Evolutionary conservation across 163 green algal genomes (phyloP), one percentile per base, ranked within the genome.

Genomic region (Chlamydomonas reinhardtii): DNA sequence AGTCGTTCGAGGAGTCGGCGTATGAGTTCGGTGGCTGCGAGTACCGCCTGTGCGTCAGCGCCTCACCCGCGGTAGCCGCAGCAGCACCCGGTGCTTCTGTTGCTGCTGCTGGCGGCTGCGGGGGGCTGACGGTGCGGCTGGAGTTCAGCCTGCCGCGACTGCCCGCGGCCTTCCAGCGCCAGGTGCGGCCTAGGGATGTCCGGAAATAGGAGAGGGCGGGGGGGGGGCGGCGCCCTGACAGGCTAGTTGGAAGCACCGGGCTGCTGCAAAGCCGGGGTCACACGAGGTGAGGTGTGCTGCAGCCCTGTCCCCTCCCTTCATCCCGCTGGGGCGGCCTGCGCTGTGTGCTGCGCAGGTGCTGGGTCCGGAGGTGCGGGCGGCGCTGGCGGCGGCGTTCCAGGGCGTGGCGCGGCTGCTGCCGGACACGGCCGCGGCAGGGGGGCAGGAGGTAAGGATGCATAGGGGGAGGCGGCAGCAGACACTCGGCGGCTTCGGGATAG

Each of bases 1-100:
- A 79, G 73, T 0, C 48, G n/a, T 65, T 86, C 17, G 80, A 86
- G 35, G 80, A 86, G 35, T 71, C 76, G 35, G 80, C 69, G 25
- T 27, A 78, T 69, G 80, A 86, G 56, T 86, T 86, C 37, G 80
- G 80, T 27, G 80, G 80, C 52, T 86, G 80, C 80, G 80, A 86
- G 70, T 86, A 86, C 69, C 34, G 72, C 6, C 70, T 86, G 54
- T 37, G 65, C 24, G 52, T 74, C 35, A 37, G 34, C n/a, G 32
- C 11, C 9, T 54, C 6, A 9, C 11, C 48, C 48, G 19, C 48
- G 12, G 14, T 14, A 17, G 48, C 48, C 19, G 48, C 48, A 19
- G 48, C 48, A 17, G 48, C 5, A 2, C 11, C 11, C 11, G 48
- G 12, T 17, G 48, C 6, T 16, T 54, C 43, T 6, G 43, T 1